Conservation (phyloP, 306 rosid genomes). For the Myrica gale region DNA sequence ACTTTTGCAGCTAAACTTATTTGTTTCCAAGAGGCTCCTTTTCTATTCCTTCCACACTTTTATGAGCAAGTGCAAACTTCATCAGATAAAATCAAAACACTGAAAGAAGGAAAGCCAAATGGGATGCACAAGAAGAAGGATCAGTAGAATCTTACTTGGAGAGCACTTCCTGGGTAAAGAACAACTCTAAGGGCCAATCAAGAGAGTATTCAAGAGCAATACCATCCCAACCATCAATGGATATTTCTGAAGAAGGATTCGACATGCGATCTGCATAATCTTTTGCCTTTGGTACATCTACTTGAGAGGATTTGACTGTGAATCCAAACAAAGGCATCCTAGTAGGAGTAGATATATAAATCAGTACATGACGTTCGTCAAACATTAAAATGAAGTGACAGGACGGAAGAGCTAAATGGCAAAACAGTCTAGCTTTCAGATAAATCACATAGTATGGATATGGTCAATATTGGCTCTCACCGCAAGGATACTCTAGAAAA, state of each 20-base stretch:
- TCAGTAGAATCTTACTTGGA: constrained; percentile 66
- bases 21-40: neutral
- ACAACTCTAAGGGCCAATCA: constrained; percentile 98
- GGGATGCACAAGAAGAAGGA: constrained; percentile 19
- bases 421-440: neutral
- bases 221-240: constrained; percentile 93
- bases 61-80: neutral
- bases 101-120: constrained; percentile 13
- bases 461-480: constrained; percentile 40
- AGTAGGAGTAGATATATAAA: constrained; percentile 27
- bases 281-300: constrained; percentile 54
- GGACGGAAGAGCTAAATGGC: neutral
- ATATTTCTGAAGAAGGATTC: constrained; percentile 60
- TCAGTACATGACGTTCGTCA: constrained; percentile 20
- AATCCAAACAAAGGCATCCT: constrained; percentile 96
- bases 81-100: constrained; percentile 12
- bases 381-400: constrained; percentile 25
- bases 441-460: constrained; percentile 9
- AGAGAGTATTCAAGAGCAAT: constrained; percentile 89
- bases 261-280: constrained; percentile 52
- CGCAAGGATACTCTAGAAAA: constrained; percentile 83
- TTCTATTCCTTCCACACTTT: neutral
- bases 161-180: constrained; percentile 92
- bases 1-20: constrained; percentile 1
- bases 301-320: constrained; percentile 64